phyloP scores from a whole-genome alignment of 805 yeast species.

The Yarrowia porcina region DNA sequence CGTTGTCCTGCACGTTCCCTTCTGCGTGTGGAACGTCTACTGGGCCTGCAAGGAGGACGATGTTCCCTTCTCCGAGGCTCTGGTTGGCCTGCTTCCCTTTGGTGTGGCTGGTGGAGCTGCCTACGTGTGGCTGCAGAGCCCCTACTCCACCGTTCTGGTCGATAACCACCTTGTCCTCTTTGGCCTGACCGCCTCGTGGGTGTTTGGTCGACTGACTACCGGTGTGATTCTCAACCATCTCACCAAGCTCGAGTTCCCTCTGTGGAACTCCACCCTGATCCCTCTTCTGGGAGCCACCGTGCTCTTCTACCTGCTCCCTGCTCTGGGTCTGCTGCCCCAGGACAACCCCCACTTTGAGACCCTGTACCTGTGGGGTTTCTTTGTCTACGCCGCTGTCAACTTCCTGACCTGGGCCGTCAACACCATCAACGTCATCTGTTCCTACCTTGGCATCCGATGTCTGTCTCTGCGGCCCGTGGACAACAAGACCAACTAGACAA shows the following conservation, averaged over 20 bases:
- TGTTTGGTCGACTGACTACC: conserved; percentile 75
- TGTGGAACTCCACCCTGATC: conserved; percentile 62
- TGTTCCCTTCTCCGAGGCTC: conserved; percentile 38
- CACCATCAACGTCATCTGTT: conserved; percentile 73
- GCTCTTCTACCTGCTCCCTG: conserved; percentile 48
- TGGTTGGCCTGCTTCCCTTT: conserved; percentile 68
- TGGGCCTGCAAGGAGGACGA: conserved; percentile 47
- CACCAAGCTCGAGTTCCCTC: conserved; percentile 79
- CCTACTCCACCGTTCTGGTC: conserved; percentile 48
- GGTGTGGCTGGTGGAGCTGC: conserved; percentile 51
- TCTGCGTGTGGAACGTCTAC: conserved; percentile 54
- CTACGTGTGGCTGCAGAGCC: conserved; percentile 44
- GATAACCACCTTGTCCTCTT: conserved; percentile 58
- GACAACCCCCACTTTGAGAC: conserved; percentile 35
- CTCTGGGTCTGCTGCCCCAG: conserved; percentile 43
- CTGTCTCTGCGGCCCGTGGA: conserved; percentile 56
- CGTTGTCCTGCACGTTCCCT: conserved; percentile 55
- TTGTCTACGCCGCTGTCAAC: conserved; percentile 65
- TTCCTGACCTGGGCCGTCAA: conserved; percentile 67
- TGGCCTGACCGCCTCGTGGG: conserved; percentile 75
- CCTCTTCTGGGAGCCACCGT: conserved; percentile 39
- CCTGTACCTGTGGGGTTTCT: conserved; percentile 50
- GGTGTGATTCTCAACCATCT: conserved; percentile 73
- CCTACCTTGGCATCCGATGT: conserved; percentile 81
- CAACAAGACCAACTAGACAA: conserved; percentile 23